Evolutionary conservation across 2,329 filamentous ascomycete species (phyloP).

Genomic region (Diplodia seriata): DNA sequence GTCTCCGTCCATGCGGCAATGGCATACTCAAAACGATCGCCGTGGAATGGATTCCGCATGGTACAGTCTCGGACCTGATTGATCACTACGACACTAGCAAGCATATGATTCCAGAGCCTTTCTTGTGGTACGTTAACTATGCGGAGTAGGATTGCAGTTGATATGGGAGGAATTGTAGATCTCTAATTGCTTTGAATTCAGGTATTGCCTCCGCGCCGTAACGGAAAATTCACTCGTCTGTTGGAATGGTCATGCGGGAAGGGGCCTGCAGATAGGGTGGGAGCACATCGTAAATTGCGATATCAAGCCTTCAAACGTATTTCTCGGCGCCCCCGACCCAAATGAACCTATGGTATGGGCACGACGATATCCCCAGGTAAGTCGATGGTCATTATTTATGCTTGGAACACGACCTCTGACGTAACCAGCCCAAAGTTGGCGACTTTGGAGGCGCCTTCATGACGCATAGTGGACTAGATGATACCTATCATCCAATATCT

Average conservation of each 20-base stretch:
- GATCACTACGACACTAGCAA: neutral
- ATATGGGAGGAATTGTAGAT: neutral
- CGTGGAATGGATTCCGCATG: slow-evolving; percentile 2
- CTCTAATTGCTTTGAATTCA: neutral
- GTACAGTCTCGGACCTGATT: neutral
- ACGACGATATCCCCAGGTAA: slow-evolving; percentile 4
- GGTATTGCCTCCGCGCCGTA: slow-evolving; percentile 11
- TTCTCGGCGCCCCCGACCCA: neutral
- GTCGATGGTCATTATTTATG: neutral
- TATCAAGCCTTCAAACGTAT: slow-evolving; percentile 3
- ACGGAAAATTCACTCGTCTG: neutral
- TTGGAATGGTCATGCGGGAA: slow-evolving; percentile 7
- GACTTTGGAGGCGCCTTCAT: neutral
- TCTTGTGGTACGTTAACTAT: neutral
- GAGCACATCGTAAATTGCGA: slow-evolving; percentile 10
- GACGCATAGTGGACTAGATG: neutral
- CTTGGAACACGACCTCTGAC: neutral
- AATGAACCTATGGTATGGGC: slow-evolving; percentile 7
- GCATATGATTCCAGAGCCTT: slow-evolving; percentile 1
- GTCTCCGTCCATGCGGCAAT: too few relatives aligned
- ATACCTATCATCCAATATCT: neutral
- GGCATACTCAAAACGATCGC: neutral
- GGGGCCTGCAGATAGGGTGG: neutral
- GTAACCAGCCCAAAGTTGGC: neutral
- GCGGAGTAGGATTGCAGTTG: too few relatives aligned